A percentile compares a stretch with the other conserved stretches of the same genome.
These are phyloP conservation scores for Toxicodendron radicans DNA, from an alignment of 345 rosid species.

Conservation along the genomic window DNA sequence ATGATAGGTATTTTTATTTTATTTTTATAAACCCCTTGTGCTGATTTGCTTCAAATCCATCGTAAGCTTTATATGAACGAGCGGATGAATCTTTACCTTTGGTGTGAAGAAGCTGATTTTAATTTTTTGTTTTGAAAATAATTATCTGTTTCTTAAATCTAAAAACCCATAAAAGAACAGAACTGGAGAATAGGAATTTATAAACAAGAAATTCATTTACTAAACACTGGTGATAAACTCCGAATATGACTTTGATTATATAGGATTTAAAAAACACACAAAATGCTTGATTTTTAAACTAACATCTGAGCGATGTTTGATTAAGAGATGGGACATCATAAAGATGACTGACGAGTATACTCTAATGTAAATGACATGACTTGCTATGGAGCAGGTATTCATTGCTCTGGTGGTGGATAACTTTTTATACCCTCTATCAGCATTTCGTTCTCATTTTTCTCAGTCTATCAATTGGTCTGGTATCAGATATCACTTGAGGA, in stretches of 20 bases:
- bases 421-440: slow-evolving; percentile 84
- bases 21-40: neutral
- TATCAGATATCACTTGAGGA: slow-evolving; percentile 76
- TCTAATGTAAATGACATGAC: slow-evolving; percentile 9
- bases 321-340: slow-evolving; percentile 1
- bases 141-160: neutral
- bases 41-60: slow-evolving; percentile 1
- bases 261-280: neutral
- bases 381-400: slow-evolving; percentile 59
- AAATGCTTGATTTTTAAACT: neutral
- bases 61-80: neutral
- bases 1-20: neutral
- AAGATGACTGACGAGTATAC: neutral
- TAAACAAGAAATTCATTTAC: neutral
- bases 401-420: slow-evolving; percentile 89
- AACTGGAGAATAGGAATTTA: too few relatives aligned
- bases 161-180: neutral
- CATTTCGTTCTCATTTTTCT: slow-evolving; percentile 86
- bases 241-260: too few relatives aligned
- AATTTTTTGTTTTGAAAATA: neutral
- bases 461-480: slow-evolving; percentile 99
- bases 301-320: neutral
- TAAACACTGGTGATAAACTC: neutral
- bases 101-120: neutral
- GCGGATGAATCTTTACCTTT: neutral